Base-by-base conservation (phyloP, 2,329 filamentous ascomycete genomes). In the Zasmidium angulare region DNA sequence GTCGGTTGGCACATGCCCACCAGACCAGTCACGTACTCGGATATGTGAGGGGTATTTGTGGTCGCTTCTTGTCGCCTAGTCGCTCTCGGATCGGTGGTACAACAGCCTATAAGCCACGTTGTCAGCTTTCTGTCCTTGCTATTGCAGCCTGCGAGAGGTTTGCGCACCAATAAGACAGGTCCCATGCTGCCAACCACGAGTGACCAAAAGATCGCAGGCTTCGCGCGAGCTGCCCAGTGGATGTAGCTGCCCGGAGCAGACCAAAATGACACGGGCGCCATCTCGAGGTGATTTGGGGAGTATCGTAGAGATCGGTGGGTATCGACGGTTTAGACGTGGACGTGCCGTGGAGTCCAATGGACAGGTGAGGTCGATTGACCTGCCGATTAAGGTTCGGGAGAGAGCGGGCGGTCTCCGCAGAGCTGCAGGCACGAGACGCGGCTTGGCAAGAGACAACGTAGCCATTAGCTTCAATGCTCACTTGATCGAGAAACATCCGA, bases 161-260 rank as follows among this genome's bases (percentile, higher is more conserved):
- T n/a, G n/a, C 53, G 50, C 61, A 71, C 75, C 64, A 96, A 79
- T 59, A 85, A 79, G 58, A 89, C 76, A 36, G 93, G 95, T 11
- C 92, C 92, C 56, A 86, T 71, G 65, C 77, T 80, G 68, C 90
- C 93, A 66, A 98, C 79, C 59, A 90, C 73, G 71, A 91, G 80
- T 69, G 90, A 91, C 84, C 87, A 98, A 83, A 97, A 96, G 80
- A 92, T 89, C 60, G 92, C 92, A 53, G 95, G 95, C 76, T 89
- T 90, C 77, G 95, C 89, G 79, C 91, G 88, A 53, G 90, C 84
- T 55, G 92, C 87, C 91, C 93, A 98, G 78, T 88, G 88, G 71
- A 90, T 79, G 86, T 96, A 98, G 70, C 87, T 87, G 75, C 96
- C 72, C 65, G 95, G 95, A 60, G 85, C 83, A 67, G 86, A 84